Percentiles rank a stretch among this genome's conserved stretches.
Evolutionary conservation across 2,329 filamentous ascomycete genomes (phyloP).

Genomic region (Venturia asperata): DNA sequence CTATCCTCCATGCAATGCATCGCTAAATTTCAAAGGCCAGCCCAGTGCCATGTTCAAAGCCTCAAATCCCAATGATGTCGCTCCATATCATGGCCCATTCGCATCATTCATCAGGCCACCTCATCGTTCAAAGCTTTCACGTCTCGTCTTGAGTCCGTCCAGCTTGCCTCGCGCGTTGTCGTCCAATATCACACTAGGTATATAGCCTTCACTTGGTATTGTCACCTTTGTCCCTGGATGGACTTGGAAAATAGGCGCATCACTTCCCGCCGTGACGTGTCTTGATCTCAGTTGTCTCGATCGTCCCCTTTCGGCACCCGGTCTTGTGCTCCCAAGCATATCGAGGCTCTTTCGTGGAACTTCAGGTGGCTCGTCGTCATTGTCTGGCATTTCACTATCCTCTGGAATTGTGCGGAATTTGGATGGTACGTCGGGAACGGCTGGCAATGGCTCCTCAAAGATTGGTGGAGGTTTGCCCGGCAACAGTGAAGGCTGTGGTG

Average conservation of each 20-base stretch:
- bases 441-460: constrained; percentile 17
- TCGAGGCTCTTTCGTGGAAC: background rate
- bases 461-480: background rate
- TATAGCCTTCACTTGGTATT: constrained; percentile 32
- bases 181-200: constrained; percentile 35
- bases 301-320: background rate
- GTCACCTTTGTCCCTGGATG: constrained; percentile 36
- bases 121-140: background rate
- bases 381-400: background rate
- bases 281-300: background rate
- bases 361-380: background rate
- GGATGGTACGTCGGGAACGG: constrained; percentile 19
- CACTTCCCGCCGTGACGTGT: constrained; percentile 24
- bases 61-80: background rate
- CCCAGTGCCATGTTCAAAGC: background rate
- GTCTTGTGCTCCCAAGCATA: background rate
- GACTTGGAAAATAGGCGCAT: constrained; percentile 34
- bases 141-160: background rate
- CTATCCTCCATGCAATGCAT: background rate
- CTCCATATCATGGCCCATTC: background rate
- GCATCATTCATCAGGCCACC: background rate
- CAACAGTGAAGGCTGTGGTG: background rate
- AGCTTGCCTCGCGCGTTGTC: constrained; percentile 20
- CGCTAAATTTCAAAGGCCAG: background rate
- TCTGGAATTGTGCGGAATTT: constrained; percentile 13